Conservation (phyloP, 352 stramenopile species). For the Globisporangium nunn region DNA sequence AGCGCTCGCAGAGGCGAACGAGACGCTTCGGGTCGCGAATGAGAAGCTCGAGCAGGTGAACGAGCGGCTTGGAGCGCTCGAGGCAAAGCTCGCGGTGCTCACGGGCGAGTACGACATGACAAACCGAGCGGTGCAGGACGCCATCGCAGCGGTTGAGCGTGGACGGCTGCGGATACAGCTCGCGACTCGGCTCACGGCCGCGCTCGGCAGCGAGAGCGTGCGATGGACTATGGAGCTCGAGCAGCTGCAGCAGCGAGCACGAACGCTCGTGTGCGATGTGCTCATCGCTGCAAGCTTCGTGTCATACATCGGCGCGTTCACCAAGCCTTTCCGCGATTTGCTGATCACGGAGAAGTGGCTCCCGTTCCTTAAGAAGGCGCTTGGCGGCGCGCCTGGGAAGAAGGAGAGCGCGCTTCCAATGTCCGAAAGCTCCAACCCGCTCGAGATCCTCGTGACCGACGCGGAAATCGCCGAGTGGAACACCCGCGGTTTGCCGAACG, state of each 20-base stretch:
- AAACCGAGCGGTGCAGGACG: conserved; percentile 87
- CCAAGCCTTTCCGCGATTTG: conserved; percentile 86
- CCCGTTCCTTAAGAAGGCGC: conserved; percentile 72
- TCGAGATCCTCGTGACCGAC: conserved; percentile 63
- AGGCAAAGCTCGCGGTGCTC: conserved; percentile 75
- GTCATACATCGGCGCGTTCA: conserved; percentile 92
- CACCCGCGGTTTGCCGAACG: conserved; percentile 78
- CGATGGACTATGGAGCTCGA: conserved; percentile 85
- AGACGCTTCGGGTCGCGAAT: conserved; percentile 82
- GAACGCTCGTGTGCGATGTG: conserved; percentile 87
- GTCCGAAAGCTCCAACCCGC: conserved; percentile 40
- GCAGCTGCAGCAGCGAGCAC: conserved; percentile 57
- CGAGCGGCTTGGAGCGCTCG: conserved; percentile 81
- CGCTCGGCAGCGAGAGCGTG: conserved; percentile 91
- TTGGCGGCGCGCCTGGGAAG: conserved; percentile 4
- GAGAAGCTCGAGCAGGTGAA: conserved; percentile 84
- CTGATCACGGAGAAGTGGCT: conserved; percentile 85
- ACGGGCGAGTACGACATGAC: conserved; percentile 85
- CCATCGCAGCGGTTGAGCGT: conserved; percentile 78
- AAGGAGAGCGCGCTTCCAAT: conserved; percentile 10
- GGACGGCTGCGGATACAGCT: conserved; percentile 89
- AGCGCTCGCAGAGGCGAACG: conserved; percentile 64
- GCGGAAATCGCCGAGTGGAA: conserved; percentile 85
- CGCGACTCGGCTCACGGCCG: conserved; percentile 85
- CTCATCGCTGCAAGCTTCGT: conserved; percentile 90